These are phyloP conservation scores for Ascochyta pisi DNA, from an alignment of 2,329 filamentous ascomycete species.

Conservation along the genomic window DNA sequence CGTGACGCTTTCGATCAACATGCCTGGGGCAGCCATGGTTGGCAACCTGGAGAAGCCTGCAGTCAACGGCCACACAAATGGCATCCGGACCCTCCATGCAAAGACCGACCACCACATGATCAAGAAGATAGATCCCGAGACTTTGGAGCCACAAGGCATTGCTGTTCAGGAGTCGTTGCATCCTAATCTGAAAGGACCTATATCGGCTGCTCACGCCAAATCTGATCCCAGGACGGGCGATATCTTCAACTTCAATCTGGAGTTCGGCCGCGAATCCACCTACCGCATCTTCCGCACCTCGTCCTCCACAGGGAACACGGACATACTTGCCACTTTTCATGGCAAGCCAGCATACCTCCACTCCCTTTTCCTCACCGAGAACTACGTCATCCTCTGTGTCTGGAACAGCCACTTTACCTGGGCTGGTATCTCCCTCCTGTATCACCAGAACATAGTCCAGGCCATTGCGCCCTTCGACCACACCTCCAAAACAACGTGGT, in stretches of 20 bases:
- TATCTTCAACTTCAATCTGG: constrained; percentile 82
- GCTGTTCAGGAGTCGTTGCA: constrained; percentile 68
- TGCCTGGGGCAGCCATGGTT: constrained; percentile 59
- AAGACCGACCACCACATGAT: constrained; percentile 65
- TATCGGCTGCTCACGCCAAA: constrained; percentile 75
- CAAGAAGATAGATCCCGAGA: constrained; percentile 71
- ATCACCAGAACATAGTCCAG: constrained; percentile 72
- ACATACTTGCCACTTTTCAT: constrained; percentile 72
- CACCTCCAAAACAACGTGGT: constrained; percentile 68
- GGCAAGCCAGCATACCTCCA: constrained; percentile 76
- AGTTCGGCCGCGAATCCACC: constrained; percentile 61
- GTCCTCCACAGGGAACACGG: constrained; percentile 68
- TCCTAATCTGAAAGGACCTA: constrained; percentile 69
- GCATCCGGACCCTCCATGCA: constrained; percentile 62
- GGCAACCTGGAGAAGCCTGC: constrained; percentile 15
- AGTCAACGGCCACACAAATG: constrained; percentile 41
- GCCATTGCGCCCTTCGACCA: constrained; percentile 69
- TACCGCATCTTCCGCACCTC: constrained; percentile 76
- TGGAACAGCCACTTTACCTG: constrained; percentile 69
- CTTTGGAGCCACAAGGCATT: constrained; percentile 74
- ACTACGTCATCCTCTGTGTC: constrained; percentile 75
- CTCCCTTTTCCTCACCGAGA: constrained; percentile 75
- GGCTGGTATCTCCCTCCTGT: constrained; percentile 67
- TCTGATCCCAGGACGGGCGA: constrained; percentile 76
- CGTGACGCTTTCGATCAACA: constrained; percentile 70